Evolutionary conservation across 768 basidiomycete species (phyloP), one percentile per base, ranked within the genome.

Genomic region (Asterophora parasitica): DNA sequence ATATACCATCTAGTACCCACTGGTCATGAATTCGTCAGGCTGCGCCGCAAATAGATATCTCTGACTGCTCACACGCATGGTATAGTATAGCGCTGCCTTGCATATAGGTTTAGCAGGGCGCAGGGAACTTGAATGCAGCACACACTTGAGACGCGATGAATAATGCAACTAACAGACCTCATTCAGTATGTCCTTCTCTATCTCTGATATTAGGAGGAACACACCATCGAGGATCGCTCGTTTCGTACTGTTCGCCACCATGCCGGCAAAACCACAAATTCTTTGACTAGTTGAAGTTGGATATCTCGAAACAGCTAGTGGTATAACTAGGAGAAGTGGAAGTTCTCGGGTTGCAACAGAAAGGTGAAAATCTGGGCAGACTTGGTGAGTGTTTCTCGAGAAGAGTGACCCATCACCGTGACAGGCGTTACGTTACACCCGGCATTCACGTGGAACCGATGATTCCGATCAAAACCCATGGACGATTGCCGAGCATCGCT

Each of bases 81-180:
- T 83, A 62, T 88, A 90, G 62, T 83, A 89, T 53, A 83, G 66
- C 28, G 87, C 88, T 66, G 82, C 83, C 88, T 91, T 78, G 51
- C 58, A 58, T 60, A 15, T 26, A 52, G 36, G 51, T 61, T 65
- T 51, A 63, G 52, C 52, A 42, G 52, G 41, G 39, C 11, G 39
- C 51, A 46, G 27, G 20, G 42, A 20, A 38, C 38, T 34, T 27
- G 34, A 49, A 46, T 30, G 44, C 50, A 40, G 36, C 44, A 68
- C 72, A 57, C 65, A 76, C 74, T 72, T 76, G 73, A 65, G 74
- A 76, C 23, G 74, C 73, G 46, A 75, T 55, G 52, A 76, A 76
- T 39, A 76, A 60, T 2, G 77, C 78, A 53, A 80, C 79, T 81
- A 52, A 26, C 32, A 40, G 31, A 7, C n/a, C 42, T 4, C 44